Percentiles rank a stretch among this genome's conserved stretches.
Evolutionary conservation across 257 asterid genomes (phyloP).

Genomic region (Gardenia jasminoides): DNA sequence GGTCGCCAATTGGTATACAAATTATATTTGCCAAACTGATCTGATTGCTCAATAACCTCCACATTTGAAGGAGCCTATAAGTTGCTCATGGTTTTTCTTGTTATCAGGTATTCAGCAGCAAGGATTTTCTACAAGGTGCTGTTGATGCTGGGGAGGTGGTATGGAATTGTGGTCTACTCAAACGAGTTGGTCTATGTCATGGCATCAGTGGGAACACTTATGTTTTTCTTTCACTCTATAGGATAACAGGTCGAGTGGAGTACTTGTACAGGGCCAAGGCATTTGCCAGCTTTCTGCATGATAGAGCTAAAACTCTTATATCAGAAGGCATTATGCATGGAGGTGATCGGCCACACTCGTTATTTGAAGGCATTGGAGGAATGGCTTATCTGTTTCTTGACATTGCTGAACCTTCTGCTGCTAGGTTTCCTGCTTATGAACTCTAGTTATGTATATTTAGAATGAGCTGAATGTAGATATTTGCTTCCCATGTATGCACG

Average conservation of each 20-base stretch:
- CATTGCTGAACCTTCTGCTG: conserved; percentile 54
- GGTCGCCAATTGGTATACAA: not conserved
- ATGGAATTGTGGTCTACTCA: conserved; percentile 77
- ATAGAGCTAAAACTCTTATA: conserved; percentile 53
- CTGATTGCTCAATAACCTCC: not conserved
- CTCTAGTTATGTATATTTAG: conserved; percentile 33
- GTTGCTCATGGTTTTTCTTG: too few species aligned
- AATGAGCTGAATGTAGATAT: not conserved
- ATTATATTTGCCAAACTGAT: not conserved
- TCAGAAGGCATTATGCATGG: conserved; percentile 74
- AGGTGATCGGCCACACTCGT: conserved; percentile 72
- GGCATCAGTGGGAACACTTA: conserved; percentile 84
- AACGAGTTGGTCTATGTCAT: conserved; percentile 80
- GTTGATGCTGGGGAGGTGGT: conserved; percentile 72
- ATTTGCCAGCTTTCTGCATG: conserved; percentile 61
- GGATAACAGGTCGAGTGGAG: conserved; percentile 59
- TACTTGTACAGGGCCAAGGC: conserved; percentile 74
- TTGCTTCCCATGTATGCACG: not conserved
- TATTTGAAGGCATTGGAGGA: conserved; percentile 79
- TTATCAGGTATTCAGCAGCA: conserved; percentile 59
- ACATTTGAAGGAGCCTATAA: not conserved
- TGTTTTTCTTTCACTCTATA: conserved; percentile 69
- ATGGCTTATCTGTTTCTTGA: conserved; percentile 70
- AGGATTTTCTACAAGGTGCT: conserved; percentile 70
- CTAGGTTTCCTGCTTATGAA: conserved; percentile 69